These are phyloP conservation scores for Buddleja alternifolia DNA, from an alignment of 257 asterid species.

Conservation along the genomic window DNA sequence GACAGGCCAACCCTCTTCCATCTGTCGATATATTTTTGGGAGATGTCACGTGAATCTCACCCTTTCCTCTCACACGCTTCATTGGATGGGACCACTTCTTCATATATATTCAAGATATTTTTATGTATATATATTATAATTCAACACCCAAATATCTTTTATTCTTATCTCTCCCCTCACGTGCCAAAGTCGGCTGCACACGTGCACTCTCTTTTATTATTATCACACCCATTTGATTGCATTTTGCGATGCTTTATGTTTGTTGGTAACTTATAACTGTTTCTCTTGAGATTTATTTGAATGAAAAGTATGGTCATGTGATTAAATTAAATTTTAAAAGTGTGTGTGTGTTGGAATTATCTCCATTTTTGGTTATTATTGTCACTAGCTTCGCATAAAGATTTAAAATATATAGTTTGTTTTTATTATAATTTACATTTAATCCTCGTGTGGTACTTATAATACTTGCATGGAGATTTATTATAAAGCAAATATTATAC, in stretches of 20 bases:
- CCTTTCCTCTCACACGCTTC: conserved; percentile 53
- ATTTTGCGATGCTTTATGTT: neutral
- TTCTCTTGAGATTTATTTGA: too few species aligned
- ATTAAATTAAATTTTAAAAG: too few species aligned
- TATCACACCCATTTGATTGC: neutral
- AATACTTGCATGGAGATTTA: too few species aligned
- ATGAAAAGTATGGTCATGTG: too few species aligned
- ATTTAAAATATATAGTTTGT: too few species aligned
- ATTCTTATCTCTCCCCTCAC: conserved; percentile 34
- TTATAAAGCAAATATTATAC: too few species aligned
- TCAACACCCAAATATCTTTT: conserved; percentile 21
- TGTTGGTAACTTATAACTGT: conserved; percentile 4
- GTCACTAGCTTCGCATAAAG: too few species aligned
- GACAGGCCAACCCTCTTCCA: conserved; percentile 62
- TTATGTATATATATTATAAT: neutral
- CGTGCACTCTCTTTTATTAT: conserved; percentile 29
- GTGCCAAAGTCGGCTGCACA: conserved; percentile 42
- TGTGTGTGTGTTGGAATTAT: too few species aligned
- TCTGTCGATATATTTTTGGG: conserved; percentile 46
- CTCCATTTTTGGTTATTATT: too few species aligned
- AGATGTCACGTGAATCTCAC: conserved; percentile 79
- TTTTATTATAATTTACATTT: too few species aligned
- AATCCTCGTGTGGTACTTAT: too few species aligned
- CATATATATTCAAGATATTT: neutral
- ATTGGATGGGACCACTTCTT: conserved; percentile 25